These are phyloP conservation scores for Theileria parva DNA, from an alignment of 169 alveolate species.

Conservation along the genomic window DNA sequence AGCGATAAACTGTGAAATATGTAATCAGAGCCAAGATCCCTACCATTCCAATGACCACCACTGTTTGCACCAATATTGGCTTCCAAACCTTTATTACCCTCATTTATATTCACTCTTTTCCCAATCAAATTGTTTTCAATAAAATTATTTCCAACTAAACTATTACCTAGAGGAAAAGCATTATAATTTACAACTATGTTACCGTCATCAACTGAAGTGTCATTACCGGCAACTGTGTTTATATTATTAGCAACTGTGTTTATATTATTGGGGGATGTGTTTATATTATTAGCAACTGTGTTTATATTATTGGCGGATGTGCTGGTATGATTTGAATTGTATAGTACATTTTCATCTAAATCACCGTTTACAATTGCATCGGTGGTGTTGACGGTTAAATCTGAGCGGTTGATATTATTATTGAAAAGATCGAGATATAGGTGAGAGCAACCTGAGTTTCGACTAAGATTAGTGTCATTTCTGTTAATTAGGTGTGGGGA, in stretches of 20 bases:
- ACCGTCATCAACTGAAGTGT: background rate
- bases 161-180: too few species aligned
- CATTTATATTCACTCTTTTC: background rate
- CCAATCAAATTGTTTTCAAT: background rate
- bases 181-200: background rate
- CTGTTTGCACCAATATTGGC: conserved; percentile 9
- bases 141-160: background rate
- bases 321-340: background rate
- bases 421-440: background rate
- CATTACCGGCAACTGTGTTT: too few species aligned
- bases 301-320: background rate
- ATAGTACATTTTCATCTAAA: background rate
- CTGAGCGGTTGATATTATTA: background rate
- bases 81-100: conserved; percentile 9
- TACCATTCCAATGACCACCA: conserved; percentile 20
- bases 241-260: too few species aligned
- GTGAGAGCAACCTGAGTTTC: background rate
- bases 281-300: background rate
- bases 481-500: conserved; percentile 51
- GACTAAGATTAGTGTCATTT: conserved; percentile 14
- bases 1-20: conserved; percentile 22
- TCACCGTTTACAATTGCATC: background rate
- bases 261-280: too few species aligned
- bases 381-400: background rate
- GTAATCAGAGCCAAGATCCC: conserved; percentile 16